Evolutionary conservation across 495 filamentous ascomycete genomes (phyloP).

Genomic region (Xanthoparmelia taractica): DNA sequence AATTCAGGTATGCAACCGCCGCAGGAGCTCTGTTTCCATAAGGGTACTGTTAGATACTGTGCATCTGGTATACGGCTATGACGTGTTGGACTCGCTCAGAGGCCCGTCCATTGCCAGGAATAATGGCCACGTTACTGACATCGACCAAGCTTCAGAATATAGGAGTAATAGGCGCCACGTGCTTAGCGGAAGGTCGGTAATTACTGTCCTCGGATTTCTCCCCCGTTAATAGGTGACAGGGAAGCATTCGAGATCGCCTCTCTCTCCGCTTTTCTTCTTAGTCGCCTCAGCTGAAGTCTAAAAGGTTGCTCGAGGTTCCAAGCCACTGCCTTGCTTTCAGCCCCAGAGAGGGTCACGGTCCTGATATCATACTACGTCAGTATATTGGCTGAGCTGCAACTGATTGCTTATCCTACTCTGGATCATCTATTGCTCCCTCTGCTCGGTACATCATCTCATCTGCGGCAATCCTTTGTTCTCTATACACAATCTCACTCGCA

Average conservation of each 20-base stretch:
- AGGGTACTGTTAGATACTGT: background rate
- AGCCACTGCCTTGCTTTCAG: background rate
- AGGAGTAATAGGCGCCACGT: background rate
- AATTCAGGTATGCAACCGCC: background rate
- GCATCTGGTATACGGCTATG: background rate
- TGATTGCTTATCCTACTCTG: background rate
- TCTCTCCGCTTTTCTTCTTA: background rate
- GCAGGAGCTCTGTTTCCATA: background rate
- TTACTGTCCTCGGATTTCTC: background rate
- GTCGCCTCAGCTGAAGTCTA: background rate
- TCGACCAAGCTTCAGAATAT: background rate
- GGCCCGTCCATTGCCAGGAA: too few species aligned
- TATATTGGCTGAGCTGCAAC: background rate
- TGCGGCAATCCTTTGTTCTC: background rate
- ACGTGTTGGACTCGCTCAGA: too few species aligned
- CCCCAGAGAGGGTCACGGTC: background rate
- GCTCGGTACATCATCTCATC: background rate
- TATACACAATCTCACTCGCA: background rate
- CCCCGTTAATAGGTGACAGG: background rate
- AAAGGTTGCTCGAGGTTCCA: background rate
- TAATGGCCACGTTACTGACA: too few species aligned
- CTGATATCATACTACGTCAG: background rate
- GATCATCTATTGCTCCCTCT: background rate
- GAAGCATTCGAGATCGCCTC: background rate
- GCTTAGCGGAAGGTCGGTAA: too few species aligned